Evolutionary conservation across 2,329 filamentous ascomycete species (phyloP).

Genomic region (Colletotrichum sansevieriae): DNA sequence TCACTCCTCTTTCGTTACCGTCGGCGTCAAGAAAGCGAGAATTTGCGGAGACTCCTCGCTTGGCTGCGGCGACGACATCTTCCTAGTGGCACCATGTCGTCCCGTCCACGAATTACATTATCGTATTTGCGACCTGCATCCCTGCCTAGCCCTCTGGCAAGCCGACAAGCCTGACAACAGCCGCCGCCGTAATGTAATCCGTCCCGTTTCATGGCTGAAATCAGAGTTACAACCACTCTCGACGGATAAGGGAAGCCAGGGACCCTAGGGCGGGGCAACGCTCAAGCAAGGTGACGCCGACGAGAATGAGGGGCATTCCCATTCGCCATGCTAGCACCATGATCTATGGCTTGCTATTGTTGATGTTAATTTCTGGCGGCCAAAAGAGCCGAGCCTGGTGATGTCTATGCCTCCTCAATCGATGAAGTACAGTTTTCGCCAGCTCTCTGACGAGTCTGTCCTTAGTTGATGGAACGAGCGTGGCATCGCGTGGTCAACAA

Average conservation of each 20-base stretch:
- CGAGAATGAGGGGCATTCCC: constrained; percentile 15
- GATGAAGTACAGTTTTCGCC: constrained; percentile 12
- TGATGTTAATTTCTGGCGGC: constrained; percentile 21
- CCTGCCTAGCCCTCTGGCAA: neutral
- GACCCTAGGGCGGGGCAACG: constrained; percentile 6
- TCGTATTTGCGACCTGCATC: constrained; percentile 21
- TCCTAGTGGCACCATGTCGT: constrained; percentile 30
- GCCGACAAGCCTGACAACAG: constrained; percentile 28
- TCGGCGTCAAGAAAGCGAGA: constrained; percentile 37
- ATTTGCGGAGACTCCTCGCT: constrained; percentile 10
- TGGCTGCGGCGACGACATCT: constrained; percentile 23
- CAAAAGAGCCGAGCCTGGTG: constrained; percentile 5
- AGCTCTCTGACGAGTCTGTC: constrained; percentile 25
- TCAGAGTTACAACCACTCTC: constrained; percentile 18
- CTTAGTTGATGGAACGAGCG: constrained; percentile 25
- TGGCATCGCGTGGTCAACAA: constrained; percentile 19
- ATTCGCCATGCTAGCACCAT: constrained; percentile 7
- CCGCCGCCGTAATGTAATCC: constrained; percentile 39
- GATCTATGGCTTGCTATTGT: constrained; percentile 25
- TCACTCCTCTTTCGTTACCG: constrained; percentile 29
- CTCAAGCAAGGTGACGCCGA: constrained; percentile 26
- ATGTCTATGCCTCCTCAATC: constrained; percentile 1
- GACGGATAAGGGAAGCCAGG: neutral
- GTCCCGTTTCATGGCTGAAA: constrained; percentile 39
- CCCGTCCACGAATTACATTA: constrained; percentile 27